Percentiles rank a stretch among this genome's conserved stretches.
Conservation (phyloP, 257 asterid species). For the Eucommia ulmoides region DNA sequence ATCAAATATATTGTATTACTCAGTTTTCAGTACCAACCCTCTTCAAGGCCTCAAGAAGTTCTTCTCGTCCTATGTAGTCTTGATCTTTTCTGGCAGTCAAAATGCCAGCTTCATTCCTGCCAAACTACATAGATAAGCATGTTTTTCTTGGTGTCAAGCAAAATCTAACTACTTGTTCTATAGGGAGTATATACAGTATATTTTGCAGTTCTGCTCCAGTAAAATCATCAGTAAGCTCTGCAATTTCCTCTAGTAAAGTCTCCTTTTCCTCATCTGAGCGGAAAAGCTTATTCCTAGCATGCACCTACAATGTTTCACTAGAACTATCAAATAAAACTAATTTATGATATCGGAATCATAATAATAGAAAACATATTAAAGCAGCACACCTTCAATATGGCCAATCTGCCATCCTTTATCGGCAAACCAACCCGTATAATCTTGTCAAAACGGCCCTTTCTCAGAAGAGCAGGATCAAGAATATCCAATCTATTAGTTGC, state of each 20-base stretch:
- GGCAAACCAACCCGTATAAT: conserved; percentile 96
- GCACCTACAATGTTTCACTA: conserved; percentile 48
- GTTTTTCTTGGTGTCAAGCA: conserved; percentile 11
- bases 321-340: conserved; percentile 9
- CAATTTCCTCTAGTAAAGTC: conserved; percentile 69
- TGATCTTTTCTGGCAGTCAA: conserved; percentile 86
- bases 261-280: conserved; percentile 92
- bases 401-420: conserved; percentile 87
- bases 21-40: conserved; percentile 42
- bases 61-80: conserved; percentile 85
- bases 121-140: conserved; percentile 19
- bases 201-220: conserved; percentile 98
- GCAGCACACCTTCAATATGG: conserved; percentile 72
- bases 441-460: conserved; percentile 98
- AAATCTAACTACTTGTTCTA: conserved; percentile 1
- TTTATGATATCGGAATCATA: neutral
- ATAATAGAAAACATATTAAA: neutral
- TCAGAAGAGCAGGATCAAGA: conserved; percentile 92
- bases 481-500: conserved; percentile 98
- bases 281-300: conserved; percentile 91
- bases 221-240: conserved; percentile 75
- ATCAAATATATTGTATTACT: conserved; percentile 5
- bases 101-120: conserved; percentile 99
- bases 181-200: conserved; percentile 49
- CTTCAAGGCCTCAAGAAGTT: conserved; percentile 94